Evolutionary conservation across 208 protist genomes (phyloP), one percentile per base, ranked within the genome.

Genomic region (Angomonas deanei): DNA sequence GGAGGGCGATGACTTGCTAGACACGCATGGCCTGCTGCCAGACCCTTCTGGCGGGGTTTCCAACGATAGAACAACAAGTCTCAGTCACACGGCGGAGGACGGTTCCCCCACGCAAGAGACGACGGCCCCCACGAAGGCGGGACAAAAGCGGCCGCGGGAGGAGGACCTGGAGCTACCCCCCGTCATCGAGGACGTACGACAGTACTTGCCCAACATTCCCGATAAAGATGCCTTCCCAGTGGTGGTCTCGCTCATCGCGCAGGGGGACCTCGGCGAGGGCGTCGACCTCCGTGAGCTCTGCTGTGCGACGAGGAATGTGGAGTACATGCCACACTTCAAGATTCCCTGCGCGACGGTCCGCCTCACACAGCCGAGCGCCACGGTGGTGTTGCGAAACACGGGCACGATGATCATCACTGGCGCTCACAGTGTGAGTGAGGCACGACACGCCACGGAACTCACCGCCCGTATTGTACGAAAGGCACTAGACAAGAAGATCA

Each of bases 381-480:
- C 90, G 21, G 75, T 89, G 26, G 60, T 87, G 61, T 65, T 95
- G 27, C 89, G 86, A 42, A 93, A 71, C 61, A 90, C 83, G 13
- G 89, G 89, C 23, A 73, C 82, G 4, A 64, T 95, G 34, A 82
- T 60, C 63, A 87, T 95, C 54, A 83, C 91, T 42, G 89, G 89
- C 10, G 81, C 86, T 8, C 65, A 75, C 10, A 91, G 85, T 60
- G 67, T 92, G 47, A 81, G 81, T 34, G 89, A 91, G 54, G 81
- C 86, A 6, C 80, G 81, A 10, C 84, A 91, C 64, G 89, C 89
- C 0, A 86, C 86, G 10, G 84, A 95, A 77, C 89, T 95, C 26
- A 77, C 86, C 10, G 89, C 84, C 1, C 85, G 89, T 52, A 84
- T 95, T 48, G 84, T 95, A 34, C 86, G 89, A 31, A 92, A 92